phyloP scores from a whole-genome alignment of 2,329 filamentous ascomycete genomes.

The Knoxdaviesia proteae region DNA sequence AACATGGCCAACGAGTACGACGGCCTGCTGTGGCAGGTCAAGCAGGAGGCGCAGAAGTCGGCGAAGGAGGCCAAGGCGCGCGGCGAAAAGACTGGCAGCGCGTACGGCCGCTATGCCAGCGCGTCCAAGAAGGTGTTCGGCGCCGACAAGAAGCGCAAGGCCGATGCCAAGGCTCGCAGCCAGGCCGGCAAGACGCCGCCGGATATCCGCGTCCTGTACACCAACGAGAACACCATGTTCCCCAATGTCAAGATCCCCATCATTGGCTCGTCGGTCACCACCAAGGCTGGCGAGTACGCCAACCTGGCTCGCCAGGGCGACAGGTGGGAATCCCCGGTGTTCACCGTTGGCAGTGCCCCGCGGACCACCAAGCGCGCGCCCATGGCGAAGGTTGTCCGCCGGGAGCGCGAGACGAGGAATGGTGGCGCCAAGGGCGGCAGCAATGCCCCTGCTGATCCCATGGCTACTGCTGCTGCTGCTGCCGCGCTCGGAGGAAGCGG shows the following conservation, averaged over 20 bases:
- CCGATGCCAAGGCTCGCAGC: conserved; percentile 1
- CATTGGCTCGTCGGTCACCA: conserved; percentile 37
- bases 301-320: conserved; percentile 74
- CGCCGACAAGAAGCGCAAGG: conserved; percentile 13
- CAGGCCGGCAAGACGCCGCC: conserved; percentile 3
- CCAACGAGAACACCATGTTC: conserved; percentile 77
- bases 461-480: background rate
- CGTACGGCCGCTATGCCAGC: conserved; percentile 66
- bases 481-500: background rate
- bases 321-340: conserved; percentile 86
- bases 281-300: conserved; percentile 86
- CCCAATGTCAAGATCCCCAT: conserved; percentile 67
- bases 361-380: conserved; percentile 52
- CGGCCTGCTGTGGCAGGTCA: conserved; percentile 49
- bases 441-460: too few relatives aligned
- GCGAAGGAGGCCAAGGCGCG: conserved; percentile 33
- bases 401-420: background rate
- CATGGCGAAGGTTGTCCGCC: conserved; percentile 22
- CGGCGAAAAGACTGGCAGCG: conserved; percentile 55
- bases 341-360: conserved; percentile 61
- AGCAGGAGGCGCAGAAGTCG: conserved; percentile 62
- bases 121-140: conserved; percentile 45
- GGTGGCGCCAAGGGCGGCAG: too few relatives aligned
- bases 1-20: conserved; percentile 64
- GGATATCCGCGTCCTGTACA: conserved; percentile 65